Percentiles rank a stretch among this genome's conserved stretches.
These are phyloP conservation scores for Exophiala phaeomuriformis DNA, from an alignment of 2,329 filamentous ascomycete genomes.

Conservation along the genomic window DNA sequence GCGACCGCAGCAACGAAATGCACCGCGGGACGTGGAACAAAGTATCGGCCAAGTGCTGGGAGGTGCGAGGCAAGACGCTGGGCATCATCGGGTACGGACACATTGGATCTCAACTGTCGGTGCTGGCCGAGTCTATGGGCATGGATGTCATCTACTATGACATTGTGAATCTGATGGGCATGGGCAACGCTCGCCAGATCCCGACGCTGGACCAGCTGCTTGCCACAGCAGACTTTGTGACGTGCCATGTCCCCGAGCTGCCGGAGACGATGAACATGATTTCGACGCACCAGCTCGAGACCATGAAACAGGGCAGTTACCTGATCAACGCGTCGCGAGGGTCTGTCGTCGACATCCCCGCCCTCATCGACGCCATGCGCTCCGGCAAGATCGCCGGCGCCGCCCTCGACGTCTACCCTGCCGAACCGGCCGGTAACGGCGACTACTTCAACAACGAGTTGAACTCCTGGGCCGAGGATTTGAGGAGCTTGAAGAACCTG, in stretches of 20 bases:
- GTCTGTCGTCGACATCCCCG: conserved; percentile 87
- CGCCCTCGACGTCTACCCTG: conserved; percentile 92
- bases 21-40: conserved; percentile 97
- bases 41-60: conserved; percentile 94
- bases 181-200: conserved; percentile 83
- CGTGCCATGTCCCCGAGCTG: conserved; percentile 87
- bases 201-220: conserved; percentile 69
- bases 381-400: conserved; percentile 83
- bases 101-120: conserved; percentile 91
- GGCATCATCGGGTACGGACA: conserved; percentile 97
- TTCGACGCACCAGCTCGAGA: conserved; percentile 64
- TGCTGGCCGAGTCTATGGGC: conserved; percentile 93
- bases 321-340: conserved; percentile 94
- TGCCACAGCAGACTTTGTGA: conserved; percentile 78
- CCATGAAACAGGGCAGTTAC: conserved; percentile 91
- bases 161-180: conserved; percentile 83
- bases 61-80: conserved; percentile 93
- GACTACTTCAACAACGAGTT: conserved; percentile 84
- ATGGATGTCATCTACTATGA: conserved; percentile 99
- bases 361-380: conserved; percentile 79
- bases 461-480: conserved; percentile 77
- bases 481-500: conserved; percentile 79
- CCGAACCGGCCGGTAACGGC: conserved; percentile 88
- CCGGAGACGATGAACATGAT: conserved; percentile 93
- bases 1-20: conserved; percentile 89